Percentiles rank a stretch among this genome's conserved stretches.
These are phyloP conservation scores for Penicillium robsamsonii DNA, from an alignment of 495 filamentous ascomycete genomes.

Conservation along the genomic window DNA sequence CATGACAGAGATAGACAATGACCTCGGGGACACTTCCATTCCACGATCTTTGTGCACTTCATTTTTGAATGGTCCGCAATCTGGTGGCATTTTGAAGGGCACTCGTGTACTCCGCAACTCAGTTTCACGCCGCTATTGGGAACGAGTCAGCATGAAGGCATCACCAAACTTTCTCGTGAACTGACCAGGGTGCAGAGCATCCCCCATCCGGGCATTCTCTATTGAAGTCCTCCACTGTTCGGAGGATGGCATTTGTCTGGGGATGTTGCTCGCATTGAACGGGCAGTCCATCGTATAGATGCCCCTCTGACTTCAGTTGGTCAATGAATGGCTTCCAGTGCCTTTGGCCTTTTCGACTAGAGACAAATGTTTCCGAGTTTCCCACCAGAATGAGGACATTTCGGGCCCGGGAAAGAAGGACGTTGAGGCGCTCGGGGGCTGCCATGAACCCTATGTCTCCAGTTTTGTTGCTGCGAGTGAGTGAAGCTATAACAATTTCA, in stretches of 20 bases:
- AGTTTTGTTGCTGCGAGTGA: slow-evolving; percentile 64
- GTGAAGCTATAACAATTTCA: slow-evolving; percentile 65
- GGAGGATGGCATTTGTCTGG: slow-evolving; percentile 44
- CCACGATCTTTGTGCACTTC: slow-evolving; percentile 48
- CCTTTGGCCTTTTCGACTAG: slow-evolving; percentile 56
- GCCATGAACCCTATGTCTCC: slow-evolving; percentile 76
- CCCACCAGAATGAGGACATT: slow-evolving; percentile 70
- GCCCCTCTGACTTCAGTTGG: slow-evolving; percentile 48
- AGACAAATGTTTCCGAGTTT: slow-evolving; percentile 65
- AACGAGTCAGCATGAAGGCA: not conserved
- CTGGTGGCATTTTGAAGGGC: slow-evolving; percentile 62
- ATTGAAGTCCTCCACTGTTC: slow-evolving; percentile 55
- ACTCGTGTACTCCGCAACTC: slow-evolving; percentile 61
- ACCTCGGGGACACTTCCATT: slow-evolving; percentile 48
- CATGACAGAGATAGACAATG: slow-evolving; percentile 50
- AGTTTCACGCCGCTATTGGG: slow-evolving; percentile 50
- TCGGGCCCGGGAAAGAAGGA: slow-evolving; percentile 68
- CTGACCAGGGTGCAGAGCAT: slow-evolving; percentile 65
- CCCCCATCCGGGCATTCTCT: slow-evolving; percentile 67
- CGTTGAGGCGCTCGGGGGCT: slow-evolving; percentile 66
- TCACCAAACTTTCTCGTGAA: not conserved
- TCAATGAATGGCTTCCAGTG: slow-evolving; percentile 61
- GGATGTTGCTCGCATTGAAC: slow-evolving; percentile 68
- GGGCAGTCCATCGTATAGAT: slow-evolving; percentile 69
- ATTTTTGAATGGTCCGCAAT: slow-evolving; percentile 65